Conservation (phyloP, 345 rosid genomes). For the Citrus mangshanensis region DNA sequence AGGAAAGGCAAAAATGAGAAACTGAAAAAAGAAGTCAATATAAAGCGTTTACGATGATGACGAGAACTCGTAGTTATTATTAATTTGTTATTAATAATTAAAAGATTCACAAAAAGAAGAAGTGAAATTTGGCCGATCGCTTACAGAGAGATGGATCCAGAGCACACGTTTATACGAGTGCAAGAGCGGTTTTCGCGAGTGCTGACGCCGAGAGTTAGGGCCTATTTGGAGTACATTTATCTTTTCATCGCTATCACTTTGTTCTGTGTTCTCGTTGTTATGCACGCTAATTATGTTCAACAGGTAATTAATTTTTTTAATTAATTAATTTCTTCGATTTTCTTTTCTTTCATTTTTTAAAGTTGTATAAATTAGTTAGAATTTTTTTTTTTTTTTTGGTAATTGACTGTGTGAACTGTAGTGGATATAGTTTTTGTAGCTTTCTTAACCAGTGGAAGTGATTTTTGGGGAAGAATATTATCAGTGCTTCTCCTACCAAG, state of each 20-base stretch:
- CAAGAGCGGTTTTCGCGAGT: conserved; percentile 95
- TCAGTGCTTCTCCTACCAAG: background rate
- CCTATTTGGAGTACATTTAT: conserved; percentile 77
- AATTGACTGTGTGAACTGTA: background rate
- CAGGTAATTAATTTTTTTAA: conserved; percentile 44
- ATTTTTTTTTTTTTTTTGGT: background rate
- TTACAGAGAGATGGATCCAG: conserved; percentile 75
- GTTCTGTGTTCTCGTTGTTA: conserved; percentile 88
- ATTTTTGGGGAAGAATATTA: background rate
- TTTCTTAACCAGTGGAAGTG: background rate
- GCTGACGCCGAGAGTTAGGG: conserved; percentile 74
- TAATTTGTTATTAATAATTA: too few species aligned
- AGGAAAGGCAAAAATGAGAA: too few species aligned
- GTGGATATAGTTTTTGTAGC: background rate
- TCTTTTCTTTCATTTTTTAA: background rate
- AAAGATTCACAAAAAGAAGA: too few species aligned
- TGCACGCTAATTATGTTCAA: conserved; percentile 99
- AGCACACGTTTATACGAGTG: conserved; percentile 91
- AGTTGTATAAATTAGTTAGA: background rate
- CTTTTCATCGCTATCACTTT: conserved; percentile 76
- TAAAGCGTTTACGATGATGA: too few species aligned
- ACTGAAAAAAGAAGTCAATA: too few species aligned
- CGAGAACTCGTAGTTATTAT: too few species aligned
- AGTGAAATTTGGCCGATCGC: too few species aligned
- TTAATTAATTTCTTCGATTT: background rate